A percentile compares a stretch with the other conserved stretches of the same genome.
Conservation (phyloP, 257 asterid species). For the Ajuga chamaepitys region DNA sequence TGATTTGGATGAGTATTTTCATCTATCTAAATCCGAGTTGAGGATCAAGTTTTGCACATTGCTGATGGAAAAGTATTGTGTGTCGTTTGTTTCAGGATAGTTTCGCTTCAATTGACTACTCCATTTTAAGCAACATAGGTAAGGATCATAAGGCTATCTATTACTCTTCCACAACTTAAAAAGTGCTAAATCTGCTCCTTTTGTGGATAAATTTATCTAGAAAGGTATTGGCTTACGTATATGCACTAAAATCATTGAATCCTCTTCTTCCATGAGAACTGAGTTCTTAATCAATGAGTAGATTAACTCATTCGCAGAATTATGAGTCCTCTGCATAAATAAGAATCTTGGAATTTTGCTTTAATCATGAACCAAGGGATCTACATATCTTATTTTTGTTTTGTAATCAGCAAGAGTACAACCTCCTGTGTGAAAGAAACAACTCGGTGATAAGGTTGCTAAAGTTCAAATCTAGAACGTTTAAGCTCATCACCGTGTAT, state of each 20-base stretch:
- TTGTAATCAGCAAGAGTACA: conserved; percentile 62
- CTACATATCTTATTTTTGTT: neutral
- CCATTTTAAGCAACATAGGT: too few species aligned
- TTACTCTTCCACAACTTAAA: conserved; percentile 95
- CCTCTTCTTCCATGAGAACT: neutral
- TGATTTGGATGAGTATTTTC: too few species aligned
- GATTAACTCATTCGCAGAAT: too few species aligned
- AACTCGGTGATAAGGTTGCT: conserved; percentile 93
- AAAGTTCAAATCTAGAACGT: conserved; percentile 90
- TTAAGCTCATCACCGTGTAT: conserved; percentile 97
- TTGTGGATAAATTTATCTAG: conserved; percentile 84
- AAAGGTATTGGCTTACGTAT: conserved; percentile 76
- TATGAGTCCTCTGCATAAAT: neutral
- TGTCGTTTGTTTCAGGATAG: too few species aligned
- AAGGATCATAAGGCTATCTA: conserved; percentile 89
- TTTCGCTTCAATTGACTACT: too few species aligned
- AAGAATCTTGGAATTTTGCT: too few species aligned
- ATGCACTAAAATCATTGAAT: neutral
- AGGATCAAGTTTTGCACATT: too few species aligned
- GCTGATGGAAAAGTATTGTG: too few species aligned
- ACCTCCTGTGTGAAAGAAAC: conserved; percentile 87
- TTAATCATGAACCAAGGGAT: too few species aligned
- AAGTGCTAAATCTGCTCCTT: conserved; percentile 96
- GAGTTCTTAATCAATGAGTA: too few species aligned
- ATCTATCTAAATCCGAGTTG: too few species aligned